These are phyloP conservation scores for Fusarium chuoi DNA, from an alignment of 2,329 filamentous ascomycete species.

Conservation along the genomic window DNA sequence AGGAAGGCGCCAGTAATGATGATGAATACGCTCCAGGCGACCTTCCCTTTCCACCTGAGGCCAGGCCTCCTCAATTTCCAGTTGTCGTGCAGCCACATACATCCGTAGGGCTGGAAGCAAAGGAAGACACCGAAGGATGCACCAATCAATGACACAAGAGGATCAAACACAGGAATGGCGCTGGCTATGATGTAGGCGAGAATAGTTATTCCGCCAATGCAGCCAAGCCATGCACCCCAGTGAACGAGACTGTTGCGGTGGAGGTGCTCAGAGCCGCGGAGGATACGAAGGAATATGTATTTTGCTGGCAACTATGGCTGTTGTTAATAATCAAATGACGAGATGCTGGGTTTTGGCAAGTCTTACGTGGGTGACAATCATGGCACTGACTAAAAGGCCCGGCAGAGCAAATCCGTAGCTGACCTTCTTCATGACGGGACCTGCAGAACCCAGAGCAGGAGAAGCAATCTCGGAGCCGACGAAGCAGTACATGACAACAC, in stretches of 20 bases:
- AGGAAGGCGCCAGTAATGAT: conserved; percentile 19
- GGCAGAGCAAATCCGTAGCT: conserved; percentile 54
- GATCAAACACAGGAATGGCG: conserved; percentile 27
- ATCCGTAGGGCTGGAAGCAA: conserved; percentile 33
- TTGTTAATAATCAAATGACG: neutral
- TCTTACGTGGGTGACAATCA: conserved; percentile 45
- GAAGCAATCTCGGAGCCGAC: conserved; percentile 59
- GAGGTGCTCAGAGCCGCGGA: conserved; percentile 46
- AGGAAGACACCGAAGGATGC: conserved; percentile 32
- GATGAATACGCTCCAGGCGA: conserved; percentile 19
- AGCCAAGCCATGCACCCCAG: conserved; percentile 45
- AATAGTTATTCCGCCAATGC: conserved; percentile 14
- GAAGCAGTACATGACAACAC: conserved; percentile 56
- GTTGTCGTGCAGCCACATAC: conserved; percentile 36
- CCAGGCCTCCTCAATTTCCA: neutral
- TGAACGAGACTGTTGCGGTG: conserved; percentile 41
- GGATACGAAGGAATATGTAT: conserved; percentile 45
- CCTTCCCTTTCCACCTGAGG: conserved; percentile 6
- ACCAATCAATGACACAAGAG: conserved; percentile 29
- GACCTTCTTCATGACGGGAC: conserved; percentile 54
- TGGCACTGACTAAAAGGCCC: conserved; percentile 44
- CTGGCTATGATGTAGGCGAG: conserved; percentile 34
- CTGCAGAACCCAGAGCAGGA: conserved; percentile 59
- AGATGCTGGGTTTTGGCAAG: neutral
- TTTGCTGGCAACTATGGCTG: conserved; percentile 33